Evolutionary conservation across 2,329 filamentous ascomycete genomes (phyloP).

Genomic region (Penicillium sp.): DNA sequence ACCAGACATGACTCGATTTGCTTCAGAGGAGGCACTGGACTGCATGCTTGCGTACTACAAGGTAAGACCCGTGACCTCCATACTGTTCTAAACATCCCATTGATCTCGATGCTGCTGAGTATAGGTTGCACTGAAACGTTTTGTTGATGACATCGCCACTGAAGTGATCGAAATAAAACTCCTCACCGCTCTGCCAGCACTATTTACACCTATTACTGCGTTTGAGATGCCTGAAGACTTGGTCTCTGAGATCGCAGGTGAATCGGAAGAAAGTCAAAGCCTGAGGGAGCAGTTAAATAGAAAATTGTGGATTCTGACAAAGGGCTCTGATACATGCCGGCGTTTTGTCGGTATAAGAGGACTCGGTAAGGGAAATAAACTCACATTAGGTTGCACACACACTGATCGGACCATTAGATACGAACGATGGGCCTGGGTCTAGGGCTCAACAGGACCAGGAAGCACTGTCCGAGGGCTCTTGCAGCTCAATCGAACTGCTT

Average conservation of each 20-base stretch:
- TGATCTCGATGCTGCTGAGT: neutral
- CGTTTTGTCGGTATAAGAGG: constrained; percentile 22
- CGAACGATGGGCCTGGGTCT: too few species aligned
- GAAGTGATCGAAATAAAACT: constrained; percentile 40
- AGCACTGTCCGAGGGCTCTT: too few species aligned
- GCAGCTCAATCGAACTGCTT: too few species aligned
- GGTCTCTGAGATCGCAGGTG: constrained; percentile 24
- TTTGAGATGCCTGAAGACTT: constrained; percentile 19
- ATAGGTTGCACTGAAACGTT: constrained; percentile 43
- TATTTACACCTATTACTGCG: constrained; percentile 26
- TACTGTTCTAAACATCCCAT: neutral
- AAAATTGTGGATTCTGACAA: constrained; percentile 34
- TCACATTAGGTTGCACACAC: too few species aligned
- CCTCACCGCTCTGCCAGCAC: constrained; percentile 23
- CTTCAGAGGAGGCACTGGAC: constrained; percentile 41
- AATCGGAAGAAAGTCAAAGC: constrained; percentile 20
- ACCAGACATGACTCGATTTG: constrained; percentile 41
- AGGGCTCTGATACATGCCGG: constrained; percentile 49
- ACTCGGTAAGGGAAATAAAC: neutral
- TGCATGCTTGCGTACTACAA: constrained; percentile 50
- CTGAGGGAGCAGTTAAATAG: constrained; percentile 24
- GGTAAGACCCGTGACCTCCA: constrained; percentile 26
- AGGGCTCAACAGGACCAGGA: too few species aligned
- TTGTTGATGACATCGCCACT: constrained; percentile 43
- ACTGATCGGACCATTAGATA: too few species aligned